phyloP scores from a whole-genome alignment of 2,329 filamentous ascomycete species.

The Talaromyces pinophilus region DNA sequence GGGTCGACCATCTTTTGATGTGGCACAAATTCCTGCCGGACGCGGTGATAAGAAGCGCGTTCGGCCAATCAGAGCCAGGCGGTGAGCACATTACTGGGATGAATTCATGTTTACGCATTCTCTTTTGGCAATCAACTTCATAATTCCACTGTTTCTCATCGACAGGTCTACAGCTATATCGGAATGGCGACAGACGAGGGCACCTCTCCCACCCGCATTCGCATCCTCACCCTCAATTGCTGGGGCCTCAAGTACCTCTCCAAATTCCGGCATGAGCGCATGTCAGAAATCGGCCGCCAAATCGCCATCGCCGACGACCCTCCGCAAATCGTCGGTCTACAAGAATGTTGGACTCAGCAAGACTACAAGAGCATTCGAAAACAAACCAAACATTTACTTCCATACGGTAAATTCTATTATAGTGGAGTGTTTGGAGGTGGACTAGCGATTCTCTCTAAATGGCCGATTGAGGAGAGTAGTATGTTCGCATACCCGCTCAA shows the following conservation, averaged over 20 bases:
- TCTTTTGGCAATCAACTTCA: background rate
- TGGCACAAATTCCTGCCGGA: constrained; percentile 17
- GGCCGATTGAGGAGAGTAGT: constrained; percentile 85
- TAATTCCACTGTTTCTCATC: background rate
- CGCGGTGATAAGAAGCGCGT: constrained; percentile 25
- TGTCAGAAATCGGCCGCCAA: constrained; percentile 79
- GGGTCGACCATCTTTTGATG: constrained; percentile 14
- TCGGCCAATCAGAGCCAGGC: constrained; percentile 28
- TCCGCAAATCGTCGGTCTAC: constrained; percentile 86
- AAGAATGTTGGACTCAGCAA: constrained; percentile 89
- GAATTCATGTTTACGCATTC: constrained; percentile 2
- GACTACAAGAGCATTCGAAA: constrained; percentile 79
- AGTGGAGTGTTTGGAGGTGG: constrained; percentile 87
- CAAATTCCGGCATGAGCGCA: constrained; percentile 72
- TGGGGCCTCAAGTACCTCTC: constrained; percentile 93
- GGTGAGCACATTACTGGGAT: constrained; percentile 25
- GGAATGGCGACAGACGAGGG: constrained; percentile 20
- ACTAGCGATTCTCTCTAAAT: constrained; percentile 83
- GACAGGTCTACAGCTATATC: background rate
- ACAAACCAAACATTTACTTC: constrained; percentile 71
- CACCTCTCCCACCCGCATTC: constrained; percentile 60
- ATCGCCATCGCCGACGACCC: constrained; percentile 67
- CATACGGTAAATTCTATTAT: constrained; percentile 90
- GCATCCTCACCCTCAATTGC: constrained; percentile 88
- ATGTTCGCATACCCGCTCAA: constrained; percentile 91